Conservation (phyloP, 495 filamentous ascomycete genomes). For the Podospora pseudocomata region DNA sequence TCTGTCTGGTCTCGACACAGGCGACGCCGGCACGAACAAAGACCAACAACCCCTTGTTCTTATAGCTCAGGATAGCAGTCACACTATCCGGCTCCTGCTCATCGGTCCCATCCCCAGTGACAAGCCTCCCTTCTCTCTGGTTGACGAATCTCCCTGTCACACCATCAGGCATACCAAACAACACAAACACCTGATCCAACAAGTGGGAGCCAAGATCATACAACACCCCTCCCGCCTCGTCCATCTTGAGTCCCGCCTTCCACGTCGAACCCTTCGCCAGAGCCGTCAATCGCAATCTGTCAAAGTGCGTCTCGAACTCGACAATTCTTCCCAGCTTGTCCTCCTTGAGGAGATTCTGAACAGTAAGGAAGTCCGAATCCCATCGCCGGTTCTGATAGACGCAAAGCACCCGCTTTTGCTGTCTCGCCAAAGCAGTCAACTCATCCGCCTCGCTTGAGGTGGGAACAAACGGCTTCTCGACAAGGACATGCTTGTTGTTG, state of each 20-base stretch:
- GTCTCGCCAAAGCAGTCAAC: slow-evolving; percentile 61
- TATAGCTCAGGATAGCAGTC: slow-evolving; percentile 67
- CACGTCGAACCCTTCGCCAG: slow-evolving; percentile 49
- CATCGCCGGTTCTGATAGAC: slow-evolving; percentile 89
- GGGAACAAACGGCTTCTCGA: slow-evolving; percentile 87
- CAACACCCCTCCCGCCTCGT: slow-evolving; percentile 65
- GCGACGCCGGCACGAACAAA: slow-evolving; percentile 68
- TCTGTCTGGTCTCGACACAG: slow-evolving; percentile 65
- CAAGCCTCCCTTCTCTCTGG: slow-evolving; percentile 52
- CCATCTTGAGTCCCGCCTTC: slow-evolving; percentile 61
- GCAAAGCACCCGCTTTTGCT: slow-evolving; percentile 59
- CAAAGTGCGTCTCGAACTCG: slow-evolving; percentile 78
- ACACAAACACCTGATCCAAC: slow-evolving; percentile 71
- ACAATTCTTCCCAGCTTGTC: slow-evolving; percentile 62
- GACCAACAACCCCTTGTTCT: slow-evolving; percentile 52
- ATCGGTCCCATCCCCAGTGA: slow-evolving; percentile 42
- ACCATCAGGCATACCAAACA: slow-evolving; percentile 71
- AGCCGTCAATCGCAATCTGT: slow-evolving; percentile 64
- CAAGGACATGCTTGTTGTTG: slow-evolving; percentile 76
- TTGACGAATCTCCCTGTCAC: slow-evolving; percentile 67
- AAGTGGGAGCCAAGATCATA: slow-evolving; percentile 85
- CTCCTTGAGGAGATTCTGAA: slow-evolving; percentile 57
- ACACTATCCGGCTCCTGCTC: slow-evolving; percentile 64
- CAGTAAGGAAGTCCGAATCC: slow-evolving; percentile 80
- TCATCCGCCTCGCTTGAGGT: slow-evolving; percentile 66